Base-by-base conservation (phyloP, 306 rosid genomes). In the Dalbergia cultrata region DNA sequence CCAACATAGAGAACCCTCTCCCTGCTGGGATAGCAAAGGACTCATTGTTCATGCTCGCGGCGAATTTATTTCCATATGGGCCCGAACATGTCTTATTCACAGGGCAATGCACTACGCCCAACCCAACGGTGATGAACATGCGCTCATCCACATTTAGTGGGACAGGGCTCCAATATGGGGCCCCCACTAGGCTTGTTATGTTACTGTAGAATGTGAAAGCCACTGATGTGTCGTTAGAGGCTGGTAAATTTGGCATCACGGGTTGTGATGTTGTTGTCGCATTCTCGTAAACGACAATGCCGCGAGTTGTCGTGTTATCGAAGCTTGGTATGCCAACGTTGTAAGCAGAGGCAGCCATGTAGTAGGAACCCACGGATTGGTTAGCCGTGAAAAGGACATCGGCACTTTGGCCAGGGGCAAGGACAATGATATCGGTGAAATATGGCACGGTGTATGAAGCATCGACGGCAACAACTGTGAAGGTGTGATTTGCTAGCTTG, bases 271-370 rank as follows among this genome's bases (percentile, higher is more conserved):
- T 26, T 26, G 31, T 26, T 8, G 68, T 70, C 49, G 76, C 10
- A 67, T 72, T 1, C 2, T 77, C 74, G 47, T 91, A 91, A 53
- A 21, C 4, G 57, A 89, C 53, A 44, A 88, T 33, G 21, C 86
- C 92, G 0, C 88, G 82, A 0, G 92, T 85, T 53, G 84, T 79
- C 0, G 89, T 70, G 79, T 80, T 45, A 21, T 84, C 74, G 16
- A 86, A 76, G 0, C 3, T 3, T 1, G 57, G 33, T 1, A 65
- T 11, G 4, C 70, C 70, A 6, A 69, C 8, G 4, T 0, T 13
- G 26, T 79, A 91, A 0, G 92, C 82, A 6, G 65, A 35, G 7
- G 92, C 96, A 0, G 86, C 96, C 90, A 91, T 87, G 86, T 87
- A 89, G 56, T 91, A 91, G 0, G 90, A 82, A 5, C 90, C 88